These are phyloP conservation scores for Sporisorium scitamineum DNA, from an alignment of 1,284 basidiomycete genomes.

Conservation along the genomic window DNA sequence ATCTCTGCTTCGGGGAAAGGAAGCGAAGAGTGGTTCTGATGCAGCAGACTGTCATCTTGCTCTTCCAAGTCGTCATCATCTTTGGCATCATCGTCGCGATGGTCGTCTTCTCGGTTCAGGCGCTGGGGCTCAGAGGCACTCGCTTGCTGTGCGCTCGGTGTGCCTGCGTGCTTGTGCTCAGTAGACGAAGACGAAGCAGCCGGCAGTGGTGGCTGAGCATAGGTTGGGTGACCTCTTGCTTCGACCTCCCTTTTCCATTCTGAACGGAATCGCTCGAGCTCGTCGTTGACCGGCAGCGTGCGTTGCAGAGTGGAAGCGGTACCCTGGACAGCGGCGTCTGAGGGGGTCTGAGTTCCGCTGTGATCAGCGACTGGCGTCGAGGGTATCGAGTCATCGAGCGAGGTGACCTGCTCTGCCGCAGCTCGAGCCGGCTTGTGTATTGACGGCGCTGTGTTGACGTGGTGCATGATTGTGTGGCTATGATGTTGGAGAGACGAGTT, in stretches of 20 bases:
- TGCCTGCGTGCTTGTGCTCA: background rate
- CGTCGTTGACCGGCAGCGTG: conserved; percentile 27
- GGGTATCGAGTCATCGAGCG: conserved; percentile 15
- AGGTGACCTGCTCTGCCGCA: background rate
- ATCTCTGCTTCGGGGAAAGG: conserved; percentile 49
- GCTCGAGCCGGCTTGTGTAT: conserved; percentile 8
- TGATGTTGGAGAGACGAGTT: background rate
- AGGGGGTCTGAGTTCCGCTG: conserved; percentile 28
- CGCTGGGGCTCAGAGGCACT: background rate
- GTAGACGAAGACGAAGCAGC: no score
- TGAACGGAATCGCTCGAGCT: conserved; percentile 51
- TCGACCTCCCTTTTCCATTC: conserved; percentile 56
- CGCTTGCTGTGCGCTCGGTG: background rate
- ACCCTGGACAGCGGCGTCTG: conserved; percentile 7
- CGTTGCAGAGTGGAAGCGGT: background rate
- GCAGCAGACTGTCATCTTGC: background rate
- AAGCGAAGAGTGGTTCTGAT: background rate
- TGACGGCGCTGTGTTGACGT: conserved; percentile 16
- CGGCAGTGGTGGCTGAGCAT: conserved; percentile 16
- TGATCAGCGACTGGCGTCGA: conserved; percentile 25
- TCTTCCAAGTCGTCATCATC: background rate
- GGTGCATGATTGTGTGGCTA: conserved; percentile 13
- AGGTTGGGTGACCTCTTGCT: conserved; percentile 22
- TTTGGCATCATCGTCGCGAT: background rate
- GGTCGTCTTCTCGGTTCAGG: background rate